Conservation (phyloP, 768 basidiomycete genomes). For the Psilocybe azurescens region DNA sequence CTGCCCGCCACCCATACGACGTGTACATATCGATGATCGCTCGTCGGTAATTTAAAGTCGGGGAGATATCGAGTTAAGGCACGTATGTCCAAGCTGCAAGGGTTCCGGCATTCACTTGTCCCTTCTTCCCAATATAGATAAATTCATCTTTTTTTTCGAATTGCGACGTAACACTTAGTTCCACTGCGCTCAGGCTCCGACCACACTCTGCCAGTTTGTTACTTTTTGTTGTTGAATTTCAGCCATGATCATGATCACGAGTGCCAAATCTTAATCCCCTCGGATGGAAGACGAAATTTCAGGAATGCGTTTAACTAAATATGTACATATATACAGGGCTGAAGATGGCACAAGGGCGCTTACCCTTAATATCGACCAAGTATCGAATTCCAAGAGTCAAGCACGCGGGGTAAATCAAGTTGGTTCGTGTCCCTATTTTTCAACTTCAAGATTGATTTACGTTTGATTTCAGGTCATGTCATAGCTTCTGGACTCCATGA, state of each 20-base stretch:
- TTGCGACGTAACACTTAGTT: not conserved
- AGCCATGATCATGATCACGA: not conserved
- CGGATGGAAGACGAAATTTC: too few species aligned
- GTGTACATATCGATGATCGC: not conserved
- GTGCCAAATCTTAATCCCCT: not conserved
- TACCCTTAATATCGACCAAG: too few species aligned
- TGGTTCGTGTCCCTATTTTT: too few species aligned
- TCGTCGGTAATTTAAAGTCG: not conserved
- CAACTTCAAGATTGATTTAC: too few species aligned
- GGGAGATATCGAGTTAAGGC: not conserved
- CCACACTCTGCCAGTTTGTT: not conserved
- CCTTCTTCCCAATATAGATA: not conserved
- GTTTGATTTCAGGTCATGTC: too few species aligned
- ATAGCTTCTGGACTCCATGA: too few species aligned
- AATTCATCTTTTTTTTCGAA: not conserved
- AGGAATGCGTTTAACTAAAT: too few species aligned
- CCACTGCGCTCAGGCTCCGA: not conserved
- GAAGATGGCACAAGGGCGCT: too few species aligned
- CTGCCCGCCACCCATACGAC: not conserved
- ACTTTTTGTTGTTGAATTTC: not conserved
- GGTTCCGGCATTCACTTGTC: not conserved
- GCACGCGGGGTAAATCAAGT: too few species aligned
- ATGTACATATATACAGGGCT: too few species aligned
- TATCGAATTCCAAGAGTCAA: too few species aligned
- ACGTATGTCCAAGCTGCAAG: not conserved